Conservation (phyloP, 805 yeast genomes). For the Pichia californica region DNA sequence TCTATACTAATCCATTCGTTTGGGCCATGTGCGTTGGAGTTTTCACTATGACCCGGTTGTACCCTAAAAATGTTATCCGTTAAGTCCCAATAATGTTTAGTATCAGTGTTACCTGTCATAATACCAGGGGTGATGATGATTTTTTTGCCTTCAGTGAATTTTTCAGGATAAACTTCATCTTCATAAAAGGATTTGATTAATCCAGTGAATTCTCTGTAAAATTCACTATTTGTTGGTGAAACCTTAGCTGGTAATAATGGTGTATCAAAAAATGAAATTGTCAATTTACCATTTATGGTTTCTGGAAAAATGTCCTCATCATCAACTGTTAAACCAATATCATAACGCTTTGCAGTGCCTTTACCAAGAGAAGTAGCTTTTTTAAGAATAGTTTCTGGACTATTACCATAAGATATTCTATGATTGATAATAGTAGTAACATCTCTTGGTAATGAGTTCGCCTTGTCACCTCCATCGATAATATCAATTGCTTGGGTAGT, state of each 20-base stretch:
- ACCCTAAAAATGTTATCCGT: conserved; percentile 55
- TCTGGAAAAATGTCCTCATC: conserved; percentile 25
- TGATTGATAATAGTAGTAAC: conserved; percentile 52
- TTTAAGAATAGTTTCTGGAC: conserved; percentile 27
- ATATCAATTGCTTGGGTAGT: conserved; percentile 68
- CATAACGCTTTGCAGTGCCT: conserved; percentile 30
- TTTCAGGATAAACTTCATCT: conserved; percentile 32
- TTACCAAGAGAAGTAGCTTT: conserved; percentile 29
- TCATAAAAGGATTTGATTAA: conserved; percentile 57
- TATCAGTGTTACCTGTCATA: conserved; percentile 68
- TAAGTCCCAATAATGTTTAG: conserved; percentile 55
- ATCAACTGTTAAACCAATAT: conserved; percentile 31
- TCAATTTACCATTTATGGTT: conserved; percentile 22
- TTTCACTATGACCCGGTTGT: conserved; percentile 34
- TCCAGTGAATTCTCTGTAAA: conserved; percentile 58
- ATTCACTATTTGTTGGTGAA: conserved; percentile 35
- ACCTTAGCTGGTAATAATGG: conserved; percentile 38
- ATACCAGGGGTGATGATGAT: conserved; percentile 48
- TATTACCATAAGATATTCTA: conserved; percentile 47
- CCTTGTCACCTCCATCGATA: conserved; percentile 65
- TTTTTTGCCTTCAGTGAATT: conserved; percentile 13
- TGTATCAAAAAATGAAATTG: conserved; percentile 13
- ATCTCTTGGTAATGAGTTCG: conserved; percentile 70
- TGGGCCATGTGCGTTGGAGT: conserved; percentile 48
- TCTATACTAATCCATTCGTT: conserved; percentile 52